Conservation (phyloP, 495 filamentous ascomycete species). For the Cetradonia linearis region DNA sequence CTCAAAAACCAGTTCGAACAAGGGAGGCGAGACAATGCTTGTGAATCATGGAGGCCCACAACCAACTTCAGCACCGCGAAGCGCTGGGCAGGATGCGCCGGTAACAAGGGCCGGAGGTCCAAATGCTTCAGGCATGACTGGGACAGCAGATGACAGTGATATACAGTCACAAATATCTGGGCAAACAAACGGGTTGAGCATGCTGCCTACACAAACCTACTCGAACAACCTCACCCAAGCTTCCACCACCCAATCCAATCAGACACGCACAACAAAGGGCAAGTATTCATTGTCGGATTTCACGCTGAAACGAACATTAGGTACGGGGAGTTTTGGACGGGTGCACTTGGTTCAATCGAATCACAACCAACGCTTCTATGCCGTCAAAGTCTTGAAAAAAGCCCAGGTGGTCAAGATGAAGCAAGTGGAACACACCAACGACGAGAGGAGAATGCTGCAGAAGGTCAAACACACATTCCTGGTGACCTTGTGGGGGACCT, state of each 20-base stretch:
- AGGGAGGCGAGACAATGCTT: conserved; percentile 20
- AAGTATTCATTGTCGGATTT: conserved; percentile 94
- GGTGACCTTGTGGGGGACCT: conserved; percentile 96
- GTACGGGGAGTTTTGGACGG: conserved; percentile 92
- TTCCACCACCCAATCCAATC: conserved; percentile 10
- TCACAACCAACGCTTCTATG: conserved; percentile 96
- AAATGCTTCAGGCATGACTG: conserved; percentile 3
- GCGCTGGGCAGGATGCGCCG: conserved; percentile 28
- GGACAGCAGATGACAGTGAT: conserved; percentile 31
- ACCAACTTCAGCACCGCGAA: conserved; percentile 23
- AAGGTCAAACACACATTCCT: conserved; percentile 95
- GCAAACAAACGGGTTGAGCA: conserved; percentile 26
- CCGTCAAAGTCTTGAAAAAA: conserved; percentile 97
- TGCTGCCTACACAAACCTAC: conserved; percentile 13
- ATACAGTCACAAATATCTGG: conserved; percentile 24
- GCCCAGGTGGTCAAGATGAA: conserved; percentile 99
- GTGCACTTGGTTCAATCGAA: conserved; percentile 94
- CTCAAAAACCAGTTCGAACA: conserved; percentile 28
- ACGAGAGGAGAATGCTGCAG: conserved; percentile 88
- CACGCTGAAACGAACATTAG: conserved; percentile 74
- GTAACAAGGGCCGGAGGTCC: conserved; percentile 31
- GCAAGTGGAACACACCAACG: conserved; percentile 97
- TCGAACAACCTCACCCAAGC: conserved; percentile 6
- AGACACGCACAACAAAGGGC: conserved; percentile 73
- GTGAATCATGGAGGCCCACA: conserved; percentile 20